Percentiles rank a stretch among this genome's conserved stretches.
Evolutionary conservation across 2,329 filamentous ascomycete genomes (phyloP).

Genomic region (Verticillium longisporum): DNA sequence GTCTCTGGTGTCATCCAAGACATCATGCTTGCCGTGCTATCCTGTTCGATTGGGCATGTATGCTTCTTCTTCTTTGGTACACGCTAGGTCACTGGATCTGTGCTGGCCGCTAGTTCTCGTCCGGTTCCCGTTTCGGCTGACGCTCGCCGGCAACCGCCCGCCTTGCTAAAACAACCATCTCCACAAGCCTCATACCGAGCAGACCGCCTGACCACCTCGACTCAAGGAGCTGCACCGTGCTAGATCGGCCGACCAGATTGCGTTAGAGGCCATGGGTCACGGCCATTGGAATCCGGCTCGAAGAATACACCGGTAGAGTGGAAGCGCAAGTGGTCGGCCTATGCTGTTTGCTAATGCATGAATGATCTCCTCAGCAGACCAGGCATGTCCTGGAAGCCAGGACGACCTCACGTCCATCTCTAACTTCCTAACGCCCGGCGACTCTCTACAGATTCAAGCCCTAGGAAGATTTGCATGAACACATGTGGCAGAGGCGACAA

Average conservation of each 20-base stretch:
- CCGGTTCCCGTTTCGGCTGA: neutral
- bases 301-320: neutral
- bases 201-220: neutral
- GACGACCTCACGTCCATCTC: neutral
- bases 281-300: neutral
- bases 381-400: neutral
- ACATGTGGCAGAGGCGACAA: neutral
- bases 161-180: neutral
- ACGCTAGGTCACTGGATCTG: neutral
- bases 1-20: neutral
- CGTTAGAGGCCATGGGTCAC: neutral
- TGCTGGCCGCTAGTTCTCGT: neutral
- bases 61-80: neutral
- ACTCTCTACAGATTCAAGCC: neutral
- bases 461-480: neutral
- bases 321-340: neutral
- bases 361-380: neutral
- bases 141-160: neutral
- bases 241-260: neutral
- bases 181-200: neutral
- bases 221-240: neutral
- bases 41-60: neutral
- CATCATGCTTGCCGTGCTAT: neutral
- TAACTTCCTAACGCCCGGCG: neutral
- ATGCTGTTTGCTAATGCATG: neutral